Percentiles rank a stretch among this genome's conserved stretches.
Evolutionary conservation across 1,139 yeast species (phyloP).

Genomic region (Debaryomyces psychrophilus): DNA sequence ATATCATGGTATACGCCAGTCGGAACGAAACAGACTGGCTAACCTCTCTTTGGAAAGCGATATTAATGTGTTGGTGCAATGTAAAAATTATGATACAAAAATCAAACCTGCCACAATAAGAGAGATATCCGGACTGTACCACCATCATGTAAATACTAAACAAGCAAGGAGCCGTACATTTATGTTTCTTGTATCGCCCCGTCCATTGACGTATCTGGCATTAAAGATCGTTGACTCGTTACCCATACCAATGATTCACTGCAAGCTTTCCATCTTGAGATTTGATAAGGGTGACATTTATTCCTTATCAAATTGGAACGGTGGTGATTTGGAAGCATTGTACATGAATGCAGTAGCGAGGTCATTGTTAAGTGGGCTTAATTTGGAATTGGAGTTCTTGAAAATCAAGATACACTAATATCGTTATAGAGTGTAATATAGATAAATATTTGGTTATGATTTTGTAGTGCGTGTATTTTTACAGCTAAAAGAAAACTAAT

Average conservation of each 20-base stretch:
- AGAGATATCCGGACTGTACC: conserved; percentile 60
- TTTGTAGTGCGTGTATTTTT: too few species aligned
- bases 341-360: conserved; percentile 51
- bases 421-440: conserved; percentile 7
- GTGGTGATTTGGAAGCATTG: conserved; percentile 41
- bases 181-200: conserved; percentile 58
- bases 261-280: conserved; percentile 41
- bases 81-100: conserved; percentile 53
- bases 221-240: conserved; percentile 55
- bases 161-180: conserved; percentile 25
- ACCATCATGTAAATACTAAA: conserved; percentile 41
- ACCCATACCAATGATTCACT: conserved; percentile 58
- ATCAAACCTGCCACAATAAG: conserved; percentile 57
- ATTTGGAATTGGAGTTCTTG: conserved; percentile 31
- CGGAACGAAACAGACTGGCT: conserved; percentile 5
- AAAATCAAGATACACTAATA: conserved; percentile 13
- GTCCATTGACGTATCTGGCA: conserved; percentile 62
- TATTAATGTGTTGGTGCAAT: conserved; percentile 54
- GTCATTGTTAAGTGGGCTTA: conserved; percentile 43
- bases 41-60: conserved; percentile 29
- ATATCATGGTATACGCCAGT: conserved; percentile 1
- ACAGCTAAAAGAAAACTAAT: too few species aligned
- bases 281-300: conserved; percentile 32
- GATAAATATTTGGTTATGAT: background rate
- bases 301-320: conserved; percentile 42